Evolutionary conservation across 2,329 filamentous ascomycete genomes (phyloP).

Genomic region (Fusarium continuum): DNA sequence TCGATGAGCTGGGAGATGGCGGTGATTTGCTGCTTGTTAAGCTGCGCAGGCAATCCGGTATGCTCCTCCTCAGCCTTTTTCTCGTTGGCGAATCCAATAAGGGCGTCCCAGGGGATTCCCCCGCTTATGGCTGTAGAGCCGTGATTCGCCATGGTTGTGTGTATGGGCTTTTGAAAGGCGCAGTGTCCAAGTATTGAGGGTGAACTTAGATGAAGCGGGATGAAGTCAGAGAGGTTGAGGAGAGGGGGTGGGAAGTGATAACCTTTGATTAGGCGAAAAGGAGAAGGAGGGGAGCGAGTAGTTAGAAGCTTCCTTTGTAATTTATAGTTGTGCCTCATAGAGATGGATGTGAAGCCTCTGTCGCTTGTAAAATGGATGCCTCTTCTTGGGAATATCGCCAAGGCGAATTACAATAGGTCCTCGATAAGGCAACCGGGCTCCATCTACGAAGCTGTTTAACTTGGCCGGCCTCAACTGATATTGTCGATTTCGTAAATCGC

Average conservation of each 20-base stretch:
- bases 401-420: constrained; percentile 19
- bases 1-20: constrained; percentile 54
- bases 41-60: constrained; percentile 45
- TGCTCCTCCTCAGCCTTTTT: constrained; percentile 27
- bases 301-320: neutral
- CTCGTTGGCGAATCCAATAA: constrained; percentile 28
- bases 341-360: neutral
- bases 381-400: constrained; percentile 10
- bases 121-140: neutral
- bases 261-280: neutral
- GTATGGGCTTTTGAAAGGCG: neutral
- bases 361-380: neutral
- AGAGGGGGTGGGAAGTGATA: neutral
- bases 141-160: constrained; percentile 2
- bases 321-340: constrained; percentile 15
- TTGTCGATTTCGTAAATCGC: neutral
- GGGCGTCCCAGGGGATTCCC: constrained; percentile 28
- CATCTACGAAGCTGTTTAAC: neutral
- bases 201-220: neutral
- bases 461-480: neutral
- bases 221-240: neutral
- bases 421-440: neutral
- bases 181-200: neutral
- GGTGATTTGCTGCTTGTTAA: constrained; percentile 51
- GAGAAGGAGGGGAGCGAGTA: neutral